Conservation (phyloP, 176 grass and related monocot species). For the Oryza longistaminata region DNA sequence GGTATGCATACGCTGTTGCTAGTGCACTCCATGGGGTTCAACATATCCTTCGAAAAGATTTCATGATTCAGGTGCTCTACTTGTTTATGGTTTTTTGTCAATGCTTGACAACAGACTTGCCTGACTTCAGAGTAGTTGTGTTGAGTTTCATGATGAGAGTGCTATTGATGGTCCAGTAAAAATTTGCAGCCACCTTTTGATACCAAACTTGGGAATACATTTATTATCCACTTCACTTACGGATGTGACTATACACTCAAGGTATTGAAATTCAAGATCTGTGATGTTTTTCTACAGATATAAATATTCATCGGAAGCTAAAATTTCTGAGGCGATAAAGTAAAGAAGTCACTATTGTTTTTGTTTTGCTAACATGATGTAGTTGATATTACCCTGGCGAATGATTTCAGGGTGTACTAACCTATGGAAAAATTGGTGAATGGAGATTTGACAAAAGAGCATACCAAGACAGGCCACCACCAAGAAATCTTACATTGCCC, state of each 20-base stretch:
- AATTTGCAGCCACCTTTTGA: constrained; percentile 55
- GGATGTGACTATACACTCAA: constrained; percentile 85
- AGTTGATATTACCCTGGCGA: not conserved
- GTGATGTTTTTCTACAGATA: not conserved
- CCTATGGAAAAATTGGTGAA: constrained; percentile 80
- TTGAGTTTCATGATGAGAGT: constrained; percentile 19
- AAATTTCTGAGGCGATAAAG: not conserved
- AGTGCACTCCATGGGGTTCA: constrained; percentile 96
- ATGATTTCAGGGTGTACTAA: constrained; percentile 67
- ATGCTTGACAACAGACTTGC: not conserved
- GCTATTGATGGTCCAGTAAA: constrained; percentile 2
- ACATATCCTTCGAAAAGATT: constrained; percentile 91
- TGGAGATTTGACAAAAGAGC: constrained; percentile 92
- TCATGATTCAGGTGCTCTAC: constrained; percentile 88
- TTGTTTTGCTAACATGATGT: constrained; percentile 8
- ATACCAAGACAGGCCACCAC: constrained; percentile 58
- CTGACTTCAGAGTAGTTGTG: not conserved
- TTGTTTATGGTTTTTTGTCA: not conserved
- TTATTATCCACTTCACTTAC: constrained; percentile 91
- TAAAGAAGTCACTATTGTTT: not conserved
- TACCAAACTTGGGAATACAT: constrained; percentile 49
- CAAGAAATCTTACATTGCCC: constrained; percentile 83
- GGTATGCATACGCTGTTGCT: constrained; percentile 97
- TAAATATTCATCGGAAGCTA: constrained; percentile 18
- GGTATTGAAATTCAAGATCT: constrained; percentile 46